Base-by-base conservation (phyloP, 2,329 filamentous ascomycete genomes). In the Cladosporium velox region DNA sequence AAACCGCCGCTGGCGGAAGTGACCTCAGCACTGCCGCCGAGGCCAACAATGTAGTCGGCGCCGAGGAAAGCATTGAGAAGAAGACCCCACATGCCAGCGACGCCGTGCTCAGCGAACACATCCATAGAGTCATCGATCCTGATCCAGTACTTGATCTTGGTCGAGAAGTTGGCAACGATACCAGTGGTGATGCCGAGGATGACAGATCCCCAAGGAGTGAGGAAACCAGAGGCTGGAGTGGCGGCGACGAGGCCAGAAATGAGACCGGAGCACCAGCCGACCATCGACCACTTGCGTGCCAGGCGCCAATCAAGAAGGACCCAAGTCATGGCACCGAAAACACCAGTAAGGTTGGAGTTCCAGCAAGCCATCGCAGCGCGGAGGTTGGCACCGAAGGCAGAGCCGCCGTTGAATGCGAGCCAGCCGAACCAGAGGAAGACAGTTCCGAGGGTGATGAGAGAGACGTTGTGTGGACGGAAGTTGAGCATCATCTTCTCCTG, bases 401-500 rank as follows among this genome's bases (percentile, higher is more conserved):
- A 97, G 70, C 95, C 95, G 74, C 94, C 95, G 85, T 99, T 99
- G 88, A 99, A 99, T 65, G 93, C 95, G 70, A 99, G 85, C 95
- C 95, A 99, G 75, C 95, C 95, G 75, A 98, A 98, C 93, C 93
- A 98, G 65, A 99, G 92, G 74, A 99, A 87, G 70, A 97, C 87
- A 3, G 95, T 98, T 69, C 95, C 95, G 73, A 98, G 90, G 0
- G 95, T 93, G 81, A 99, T 97, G 75, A 98, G 87, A 6, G 93
- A 97, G 71, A 98, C 95, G 83, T 99, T 99, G 85, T 99, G 95
- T 21, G 95, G 95, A 72, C 95, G 92, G 87, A 98, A 98, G 86
- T 98, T 98, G 81, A 97, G 88, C 92, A 98, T 97, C 93, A 98
- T 97, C 84, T 93, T 95, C 84, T 98, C 94, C 83, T 97, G 95